Conservation (phyloP, 331 rosid genomes). For the Telfairia occidentalis region DNA sequence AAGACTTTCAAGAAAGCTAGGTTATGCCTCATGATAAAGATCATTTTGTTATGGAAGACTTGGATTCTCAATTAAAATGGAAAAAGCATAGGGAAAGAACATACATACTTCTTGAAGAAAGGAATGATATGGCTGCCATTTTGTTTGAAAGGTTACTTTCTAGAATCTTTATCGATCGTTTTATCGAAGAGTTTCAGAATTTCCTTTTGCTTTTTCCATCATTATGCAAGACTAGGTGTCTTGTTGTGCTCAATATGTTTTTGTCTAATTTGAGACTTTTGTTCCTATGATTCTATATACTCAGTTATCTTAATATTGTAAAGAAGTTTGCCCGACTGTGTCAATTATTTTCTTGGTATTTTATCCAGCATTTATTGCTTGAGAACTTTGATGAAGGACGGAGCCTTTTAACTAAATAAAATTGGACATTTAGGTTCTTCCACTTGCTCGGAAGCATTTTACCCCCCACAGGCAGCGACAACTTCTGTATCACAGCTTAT, state of each 20-base stretch:
- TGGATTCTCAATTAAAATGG: neutral
- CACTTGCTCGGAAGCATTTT: conserved; percentile 90
- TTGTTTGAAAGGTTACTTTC: neutral
- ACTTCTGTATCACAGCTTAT: conserved; percentile 78
- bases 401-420: neutral
- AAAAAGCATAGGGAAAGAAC: neutral
- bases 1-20: neutral
- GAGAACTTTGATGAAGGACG: neutral
- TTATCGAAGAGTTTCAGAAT: neutral
- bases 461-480: conserved; percentile 73
- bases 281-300: neutral
- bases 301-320: neutral
- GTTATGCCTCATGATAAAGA: neutral
- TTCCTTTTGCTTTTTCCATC: neutral
- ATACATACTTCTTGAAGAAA: neutral
- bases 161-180: neutral
- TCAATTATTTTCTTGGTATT: neutral
- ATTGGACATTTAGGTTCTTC: conserved; percentile 70
- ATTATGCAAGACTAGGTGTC: neutral
- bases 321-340: neutral
- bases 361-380: neutral
- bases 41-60: neutral
- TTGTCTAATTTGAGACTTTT: neutral
- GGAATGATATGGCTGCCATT: neutral
- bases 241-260: neutral